phyloP scores from a whole-genome alignment of 176 grass and related monocot genomes.

The Rhipidocladum racemiflorum region DNA sequence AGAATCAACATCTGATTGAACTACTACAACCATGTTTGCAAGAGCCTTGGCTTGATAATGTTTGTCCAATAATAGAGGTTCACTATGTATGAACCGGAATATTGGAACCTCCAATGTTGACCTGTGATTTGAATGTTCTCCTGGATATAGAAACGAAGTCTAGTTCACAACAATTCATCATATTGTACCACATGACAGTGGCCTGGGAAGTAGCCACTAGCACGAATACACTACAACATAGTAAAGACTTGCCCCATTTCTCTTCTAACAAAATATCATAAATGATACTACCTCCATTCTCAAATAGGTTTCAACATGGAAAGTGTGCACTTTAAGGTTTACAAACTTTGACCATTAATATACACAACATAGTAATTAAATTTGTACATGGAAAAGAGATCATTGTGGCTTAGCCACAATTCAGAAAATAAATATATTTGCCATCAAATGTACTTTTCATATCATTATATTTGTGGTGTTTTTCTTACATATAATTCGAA shows the following conservation, averaged over 20 bases:
- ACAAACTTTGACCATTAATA: background rate
- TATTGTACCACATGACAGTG: background rate
- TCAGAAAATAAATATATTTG: background rate
- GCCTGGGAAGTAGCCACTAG: background rate
- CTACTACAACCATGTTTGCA: conserved; percentile 88
- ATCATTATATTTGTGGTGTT: background rate
- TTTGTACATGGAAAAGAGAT: background rate
- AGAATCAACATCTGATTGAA: no score
- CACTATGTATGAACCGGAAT: conserved; percentile 95
- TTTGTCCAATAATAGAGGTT: conserved; percentile 81
- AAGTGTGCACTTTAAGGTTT: background rate
- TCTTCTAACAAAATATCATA: background rate
- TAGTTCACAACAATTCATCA: conserved; percentile 1
- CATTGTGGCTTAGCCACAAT: background rate
- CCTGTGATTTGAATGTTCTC: conserved; percentile 67
- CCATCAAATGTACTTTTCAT: background rate
- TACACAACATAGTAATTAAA: background rate
- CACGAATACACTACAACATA: background rate
- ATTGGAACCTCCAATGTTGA: conserved; percentile 88
- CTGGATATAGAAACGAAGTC: conserved; percentile 41
- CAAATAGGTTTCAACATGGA: background rate
- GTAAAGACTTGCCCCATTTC: background rate
- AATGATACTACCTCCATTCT: background rate
- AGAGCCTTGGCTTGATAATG: conserved; percentile 95
- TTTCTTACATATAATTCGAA: background rate